A percentile compares a stretch with the other conserved stretches of the same genome.
These are phyloP conservation scores for Neofusicoccum sp. DNA, from an alignment of 2,329 filamentous ascomycete genomes.

Conservation along the genomic window DNA sequence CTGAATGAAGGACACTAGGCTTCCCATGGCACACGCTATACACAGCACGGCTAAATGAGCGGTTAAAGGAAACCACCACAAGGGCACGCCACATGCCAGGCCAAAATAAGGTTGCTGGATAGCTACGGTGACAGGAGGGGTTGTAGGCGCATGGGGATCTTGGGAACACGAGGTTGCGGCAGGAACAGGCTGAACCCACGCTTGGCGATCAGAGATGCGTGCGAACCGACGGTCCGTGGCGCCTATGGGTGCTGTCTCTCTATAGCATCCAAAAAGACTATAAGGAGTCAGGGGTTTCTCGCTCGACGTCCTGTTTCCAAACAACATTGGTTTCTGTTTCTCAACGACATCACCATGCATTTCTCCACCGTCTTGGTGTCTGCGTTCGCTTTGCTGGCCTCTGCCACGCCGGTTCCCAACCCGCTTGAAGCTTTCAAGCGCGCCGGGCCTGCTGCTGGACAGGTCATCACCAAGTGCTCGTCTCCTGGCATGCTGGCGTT, in stretches of 20 bases:
- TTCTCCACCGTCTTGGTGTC: not conserved
- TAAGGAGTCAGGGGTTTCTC: not conserved
- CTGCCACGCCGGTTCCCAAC: conserved; percentile 12
- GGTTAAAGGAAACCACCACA: not conserved
- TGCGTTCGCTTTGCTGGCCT: not conserved
- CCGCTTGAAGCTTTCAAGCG: conserved; percentile 27
- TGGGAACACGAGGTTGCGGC: not conserved
- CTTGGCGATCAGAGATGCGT: not conserved
- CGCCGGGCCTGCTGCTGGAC: conserved; percentile 29
- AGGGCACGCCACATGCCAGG: too few relatives aligned
- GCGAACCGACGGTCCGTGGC: conserved; percentile 6
- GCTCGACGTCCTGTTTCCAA: not conserved
- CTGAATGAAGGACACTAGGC: not conserved
- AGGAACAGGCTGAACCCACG: conserved; percentile 9
- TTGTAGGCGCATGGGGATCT: not conserved
- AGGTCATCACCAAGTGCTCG: conserved; percentile 32
- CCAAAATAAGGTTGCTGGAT: not conserved
- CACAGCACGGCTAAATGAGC: not conserved
- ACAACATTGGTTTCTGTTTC: not conserved
- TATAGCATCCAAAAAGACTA: not conserved
- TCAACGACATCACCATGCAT: not conserved
- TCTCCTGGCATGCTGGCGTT: conserved; percentile 32
- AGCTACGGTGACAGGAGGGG: not conserved
- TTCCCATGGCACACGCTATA: not conserved
- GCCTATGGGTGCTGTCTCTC: not conserved